phyloP scores from a whole-genome alignment of 2,329 filamentous ascomycete species.

The Pseudocercospora eumusae region DNA sequence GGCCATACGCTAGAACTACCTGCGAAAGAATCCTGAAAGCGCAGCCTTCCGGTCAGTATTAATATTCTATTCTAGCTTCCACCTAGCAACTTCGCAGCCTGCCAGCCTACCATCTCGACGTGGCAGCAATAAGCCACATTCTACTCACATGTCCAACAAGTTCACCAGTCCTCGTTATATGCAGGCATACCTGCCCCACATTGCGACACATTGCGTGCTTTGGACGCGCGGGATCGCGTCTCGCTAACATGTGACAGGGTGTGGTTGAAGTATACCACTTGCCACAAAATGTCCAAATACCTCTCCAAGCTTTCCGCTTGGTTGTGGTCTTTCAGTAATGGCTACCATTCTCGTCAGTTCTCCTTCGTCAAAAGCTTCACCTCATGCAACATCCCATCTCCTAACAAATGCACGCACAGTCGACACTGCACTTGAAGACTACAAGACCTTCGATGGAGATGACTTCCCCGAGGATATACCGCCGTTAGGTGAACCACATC shows the following conservation, averaged over 20 bases:
- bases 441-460: constrained; percentile 11
- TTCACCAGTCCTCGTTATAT: not conserved
- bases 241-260: not conserved
- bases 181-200: not conserved
- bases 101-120: not conserved
- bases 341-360: constrained; percentile 7
- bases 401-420: constrained; percentile 3
- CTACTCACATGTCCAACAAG: no score
- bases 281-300: not conserved
- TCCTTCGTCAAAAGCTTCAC: not conserved
- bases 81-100: not conserved
- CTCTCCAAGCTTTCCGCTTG: not conserved
- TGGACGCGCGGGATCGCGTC: not conserved
- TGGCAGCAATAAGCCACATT: not conserved
- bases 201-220: constrained; percentile 7
- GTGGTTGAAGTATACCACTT: not conserved
- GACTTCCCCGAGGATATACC: constrained; percentile 15
- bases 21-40: not conserved
- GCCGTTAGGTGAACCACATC: constrained; percentile 8
- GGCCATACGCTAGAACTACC: not conserved
- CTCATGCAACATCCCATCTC: not conserved
- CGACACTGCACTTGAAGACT: constrained; percentile 15
- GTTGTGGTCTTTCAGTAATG: not conserved
- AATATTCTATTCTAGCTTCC: no score
- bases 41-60: not conserved